These are phyloP conservation scores for Omphalea diandra DNA, from an alignment of 441 rosid species.

Conservation along the genomic window DNA sequence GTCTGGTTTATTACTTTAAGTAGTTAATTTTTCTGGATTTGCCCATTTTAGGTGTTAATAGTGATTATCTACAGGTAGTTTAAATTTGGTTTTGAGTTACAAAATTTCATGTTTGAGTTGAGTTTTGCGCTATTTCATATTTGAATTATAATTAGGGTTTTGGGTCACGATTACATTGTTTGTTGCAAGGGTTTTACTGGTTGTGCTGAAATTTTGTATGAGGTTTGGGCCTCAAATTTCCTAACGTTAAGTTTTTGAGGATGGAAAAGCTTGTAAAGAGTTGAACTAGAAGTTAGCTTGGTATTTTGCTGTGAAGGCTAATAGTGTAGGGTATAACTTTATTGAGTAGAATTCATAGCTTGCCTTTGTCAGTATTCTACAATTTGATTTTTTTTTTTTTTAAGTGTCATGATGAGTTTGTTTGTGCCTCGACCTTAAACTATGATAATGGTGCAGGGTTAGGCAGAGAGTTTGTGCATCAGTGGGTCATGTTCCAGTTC, in stretches of 20 bases:
- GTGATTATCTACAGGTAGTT: too few species aligned
- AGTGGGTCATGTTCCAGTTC: background rate
- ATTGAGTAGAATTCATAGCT: background rate
- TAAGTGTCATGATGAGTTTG: background rate
- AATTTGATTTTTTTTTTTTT: background rate
- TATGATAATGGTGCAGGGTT: background rate
- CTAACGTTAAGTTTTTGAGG: background rate
- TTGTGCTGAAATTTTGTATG: background rate
- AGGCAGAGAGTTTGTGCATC: too few species aligned
- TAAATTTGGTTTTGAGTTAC: background rate
- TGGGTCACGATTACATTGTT: background rate
- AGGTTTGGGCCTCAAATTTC: background rate
- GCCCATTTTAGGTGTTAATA: constrained; percentile 6
- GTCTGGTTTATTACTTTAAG: background rate
- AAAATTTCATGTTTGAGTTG: background rate
- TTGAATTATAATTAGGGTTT: constrained; percentile 13
- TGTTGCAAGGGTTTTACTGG: background rate
- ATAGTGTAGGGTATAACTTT: background rate
- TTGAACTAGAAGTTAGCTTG: background rate
- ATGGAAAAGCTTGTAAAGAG: background rate
- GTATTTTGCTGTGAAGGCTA: background rate
- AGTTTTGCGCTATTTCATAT: background rate
- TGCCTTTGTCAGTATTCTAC: background rate
- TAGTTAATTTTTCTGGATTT: background rate
- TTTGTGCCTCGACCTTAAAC: background rate